Conservation (phyloP, 2,329 filamentous ascomycete genomes). For the Cladophialophora immunda region DNA sequence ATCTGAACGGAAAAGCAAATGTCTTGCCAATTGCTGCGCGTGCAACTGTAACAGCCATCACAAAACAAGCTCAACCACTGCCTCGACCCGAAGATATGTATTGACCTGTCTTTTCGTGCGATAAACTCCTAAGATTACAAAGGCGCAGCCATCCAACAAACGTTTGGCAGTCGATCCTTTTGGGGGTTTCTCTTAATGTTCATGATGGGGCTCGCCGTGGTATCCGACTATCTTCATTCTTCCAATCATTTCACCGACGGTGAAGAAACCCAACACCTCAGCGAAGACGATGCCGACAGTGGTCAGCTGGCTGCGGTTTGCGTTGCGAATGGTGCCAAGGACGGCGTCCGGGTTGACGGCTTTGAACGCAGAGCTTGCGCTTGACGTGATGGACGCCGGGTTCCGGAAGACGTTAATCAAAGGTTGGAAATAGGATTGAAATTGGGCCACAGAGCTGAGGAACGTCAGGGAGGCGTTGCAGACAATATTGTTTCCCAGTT, state of each 20-base stretch:
- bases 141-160: slow-evolving; percentile 11
- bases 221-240: slow-evolving; percentile 96
- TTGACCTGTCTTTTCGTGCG: slow-evolving; percentile 33
- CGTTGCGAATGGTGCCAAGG: slow-evolving; percentile 69
- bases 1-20: neutral
- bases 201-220: slow-evolving; percentile 70
- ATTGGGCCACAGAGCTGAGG: slow-evolving; percentile 66
- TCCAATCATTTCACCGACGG: slow-evolving; percentile 95
- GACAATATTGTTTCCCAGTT: neutral
- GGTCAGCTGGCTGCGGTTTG: slow-evolving; percentile 75
- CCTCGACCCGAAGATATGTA: slow-evolving; percentile 33
- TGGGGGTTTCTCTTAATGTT: slow-evolving; percentile 40
- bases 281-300: slow-evolving; percentile 80
- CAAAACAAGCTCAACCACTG: neutral
- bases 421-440: slow-evolving; percentile 87
- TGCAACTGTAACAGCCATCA: neutral
- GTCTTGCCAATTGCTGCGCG: neutral
- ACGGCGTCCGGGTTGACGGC: slow-evolving; percentile 64
- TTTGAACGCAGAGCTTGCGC: slow-evolving; percentile 58
- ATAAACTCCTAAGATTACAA: slow-evolving; percentile 39
- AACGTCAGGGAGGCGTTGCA: slow-evolving; percentile 11
- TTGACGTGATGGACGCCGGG: slow-evolving; percentile 65
- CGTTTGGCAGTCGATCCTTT: slow-evolving; percentile 15
- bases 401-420: slow-evolving; percentile 75
- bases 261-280: slow-evolving; percentile 96